Evolutionary conservation across 192 early-diverging fungal species (phyloP), one percentile per base, ranked within the genome.

Genomic region (Backusella psychrophila): DNA sequence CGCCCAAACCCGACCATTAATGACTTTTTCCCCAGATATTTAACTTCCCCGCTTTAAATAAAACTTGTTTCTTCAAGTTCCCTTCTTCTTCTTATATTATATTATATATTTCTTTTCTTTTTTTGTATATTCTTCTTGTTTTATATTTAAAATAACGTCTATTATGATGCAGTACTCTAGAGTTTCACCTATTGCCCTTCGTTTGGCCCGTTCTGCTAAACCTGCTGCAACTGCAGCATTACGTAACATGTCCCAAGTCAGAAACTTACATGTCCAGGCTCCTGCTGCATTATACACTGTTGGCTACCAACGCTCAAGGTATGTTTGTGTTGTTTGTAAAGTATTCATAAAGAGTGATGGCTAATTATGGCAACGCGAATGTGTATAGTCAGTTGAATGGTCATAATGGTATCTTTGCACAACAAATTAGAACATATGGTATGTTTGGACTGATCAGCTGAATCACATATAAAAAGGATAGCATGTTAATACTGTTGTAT

Each of bases 211-310:
- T 41, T 46, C 69, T 3, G 31, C 67, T 29, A 67, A 67, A 26
- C 26, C 59, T 63, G 71, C 34, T 38, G 12, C 41, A 38, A 59
- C 68, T 35, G 41, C 72, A 44, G 67, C 75, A 68, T 33, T 73
- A 39, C 71, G 75, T 44, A 73, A 77, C 68, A 39, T 77, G n/a
- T 72, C 76, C 6, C 63, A 73, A 26, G 49, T 76, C 35, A 76
- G 80, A 44, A 76, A 52, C 68, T 65, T 81, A 49, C 80, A 81
- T 65, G 38, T 81, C 23, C 80, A 81, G 66, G 67, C 26, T 66
- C 72, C 75, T 69, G 76, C 66, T 42, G 65, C 72, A n/a, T 39
- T 75, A 39, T 76, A 73, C 23, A 68, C 75, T 23, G 68, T 65
- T 34, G 72, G 75, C 29, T 71, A 66, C 39, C 66, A 81, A 36